These are phyloP conservation scores for Aspergillus transmontanensis DNA, from an alignment of 2,329 filamentous ascomycete species.

Conservation along the genomic window DNA sequence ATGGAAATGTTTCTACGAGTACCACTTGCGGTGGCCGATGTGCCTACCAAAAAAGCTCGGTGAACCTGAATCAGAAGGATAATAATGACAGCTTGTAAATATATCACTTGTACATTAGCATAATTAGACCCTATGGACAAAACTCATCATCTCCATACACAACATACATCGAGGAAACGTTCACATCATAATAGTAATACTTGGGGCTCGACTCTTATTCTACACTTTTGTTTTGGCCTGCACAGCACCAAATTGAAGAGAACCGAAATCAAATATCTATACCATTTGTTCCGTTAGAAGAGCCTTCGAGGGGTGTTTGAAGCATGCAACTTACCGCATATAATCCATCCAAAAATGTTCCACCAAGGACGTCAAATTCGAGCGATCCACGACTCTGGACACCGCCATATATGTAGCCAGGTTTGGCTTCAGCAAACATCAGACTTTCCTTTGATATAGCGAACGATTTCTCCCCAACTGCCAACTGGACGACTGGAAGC, in stretches of 20 bases:
- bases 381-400: slow-evolving; percentile 65
- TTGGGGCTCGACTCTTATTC: not conserved
- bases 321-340: slow-evolving; percentile 57
- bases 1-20: slow-evolving; percentile 44
- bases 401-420: slow-evolving; percentile 63
- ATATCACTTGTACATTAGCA: slow-evolving; percentile 10
- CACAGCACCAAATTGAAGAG: slow-evolving; percentile 61
- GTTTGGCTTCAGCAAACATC: slow-evolving; percentile 58
- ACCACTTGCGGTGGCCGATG: slow-evolving; percentile 31
- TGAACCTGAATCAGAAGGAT: not conserved
- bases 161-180: not conserved
- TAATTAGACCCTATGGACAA: not conserved
- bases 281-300: not conserved
- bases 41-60: slow-evolving; percentile 19
- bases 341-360: slow-evolving; percentile 65
- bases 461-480: slow-evolving; percentile 64
- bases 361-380: slow-evolving; percentile 66
- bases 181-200: not conserved
- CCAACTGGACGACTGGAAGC: slow-evolving; percentile 64
- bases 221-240: slow-evolving; percentile 34
- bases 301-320: slow-evolving; percentile 8
- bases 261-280: slow-evolving; percentile 65
- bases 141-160: not conserved
- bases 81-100: not conserved
- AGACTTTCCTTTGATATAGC: slow-evolving; percentile 65